Percentiles rank a stretch among this genome's conserved stretches.
Conservation (phyloP, 2,329 filamentous ascomycete species). For the Emergomyces africanus region DNA sequence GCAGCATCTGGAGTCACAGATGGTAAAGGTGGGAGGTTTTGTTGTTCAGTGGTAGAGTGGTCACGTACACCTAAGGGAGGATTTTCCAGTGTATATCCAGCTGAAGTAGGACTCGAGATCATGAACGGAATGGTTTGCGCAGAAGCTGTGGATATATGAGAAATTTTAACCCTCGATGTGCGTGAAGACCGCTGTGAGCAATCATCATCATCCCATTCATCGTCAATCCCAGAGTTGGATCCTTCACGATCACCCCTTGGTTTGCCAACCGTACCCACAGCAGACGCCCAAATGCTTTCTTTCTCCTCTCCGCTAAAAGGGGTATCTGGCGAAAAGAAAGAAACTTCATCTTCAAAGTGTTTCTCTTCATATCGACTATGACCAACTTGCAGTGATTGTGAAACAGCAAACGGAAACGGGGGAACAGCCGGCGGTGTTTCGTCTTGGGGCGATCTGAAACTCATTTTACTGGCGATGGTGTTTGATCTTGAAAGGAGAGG, state of each 20-base stretch:
- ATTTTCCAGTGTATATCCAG: constrained; percentile 15
- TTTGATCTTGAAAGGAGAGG: constrained; percentile 29
- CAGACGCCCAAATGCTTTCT: constrained; percentile 8
- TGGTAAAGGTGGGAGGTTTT: constrained; percentile 30
- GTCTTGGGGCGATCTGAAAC: constrained; percentile 6
- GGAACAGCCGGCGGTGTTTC: constrained; percentile 18
- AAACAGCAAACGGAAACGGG: constrained; percentile 7
- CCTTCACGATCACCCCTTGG: neutral
- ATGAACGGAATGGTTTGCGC: constrained; percentile 11
- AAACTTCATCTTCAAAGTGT: constrained; percentile 21
- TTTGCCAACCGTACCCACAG: neutral
- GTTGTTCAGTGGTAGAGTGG: neutral
- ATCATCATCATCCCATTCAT: constrained; percentile 3
- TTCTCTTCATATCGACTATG: constrained; percentile 11
- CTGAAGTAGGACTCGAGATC: constrained; percentile 7
- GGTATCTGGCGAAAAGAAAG: constrained; percentile 22
- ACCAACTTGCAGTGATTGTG: neutral
- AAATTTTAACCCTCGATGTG: constrained; percentile 4
- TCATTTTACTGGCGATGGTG: constrained; percentile 20
- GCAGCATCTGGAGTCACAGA: neutral
- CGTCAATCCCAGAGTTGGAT: neutral
- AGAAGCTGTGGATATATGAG: constrained; percentile 8
- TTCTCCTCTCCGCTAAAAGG: constrained; percentile 11
- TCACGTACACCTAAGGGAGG: constrained; percentile 4
- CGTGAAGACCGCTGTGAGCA: neutral